Base-by-base conservation (phyloP, 2,329 filamentous ascomycete genomes). In the Arthrinium puccinioides region DNA sequence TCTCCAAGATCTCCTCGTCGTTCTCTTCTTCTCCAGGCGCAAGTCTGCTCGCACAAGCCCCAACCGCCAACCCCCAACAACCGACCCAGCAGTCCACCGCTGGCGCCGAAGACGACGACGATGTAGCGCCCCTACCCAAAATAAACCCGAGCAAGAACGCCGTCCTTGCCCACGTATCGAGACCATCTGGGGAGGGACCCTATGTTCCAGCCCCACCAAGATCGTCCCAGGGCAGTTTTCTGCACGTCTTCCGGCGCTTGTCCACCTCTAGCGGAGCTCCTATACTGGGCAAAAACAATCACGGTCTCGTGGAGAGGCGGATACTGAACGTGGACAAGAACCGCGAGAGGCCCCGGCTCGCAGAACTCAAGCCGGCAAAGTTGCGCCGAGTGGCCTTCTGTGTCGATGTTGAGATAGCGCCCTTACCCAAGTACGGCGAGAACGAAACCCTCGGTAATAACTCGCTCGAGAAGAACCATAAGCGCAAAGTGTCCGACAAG, bases 361-460 rank as follows among this genome's bases (percentile, higher is more conserved):
- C 76, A 5, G 89, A 94, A 47, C 68, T 98, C 32, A 81, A 88
- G 47, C 78, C 82, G 51, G 76, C 78, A 33, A 95, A 92, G 57
- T 62, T 98, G 42, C 77, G 87, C 37, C 79, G 88, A 37, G 92
- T 98, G 1, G 85, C 90, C 0, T 98, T 98, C 54, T 95, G 87
- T 50, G 92, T 98, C 3, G 92, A 98, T 54, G 89, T 98, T 5
- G 92, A 98, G 59, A 94, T 98, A 53, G 90, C 90, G 4, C 87
- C 88, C 1, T 80, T 87, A 54, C 87, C 89, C 18, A 81, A 78
- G 49, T 92, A 94, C 49, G 63, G 68, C 11, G 85, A 92, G 4
- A 69, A 69, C 13, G 72, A 74, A 6, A 59, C 71, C 38, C 53
- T 60, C n/a, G 62, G 64, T 29, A 74, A 74, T 40, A 62, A 61